These are phyloP conservation scores for Cladophialophora carrionii DNA, from an alignment of 2,329 filamentous ascomycete species.

Conservation along the genomic window DNA sequence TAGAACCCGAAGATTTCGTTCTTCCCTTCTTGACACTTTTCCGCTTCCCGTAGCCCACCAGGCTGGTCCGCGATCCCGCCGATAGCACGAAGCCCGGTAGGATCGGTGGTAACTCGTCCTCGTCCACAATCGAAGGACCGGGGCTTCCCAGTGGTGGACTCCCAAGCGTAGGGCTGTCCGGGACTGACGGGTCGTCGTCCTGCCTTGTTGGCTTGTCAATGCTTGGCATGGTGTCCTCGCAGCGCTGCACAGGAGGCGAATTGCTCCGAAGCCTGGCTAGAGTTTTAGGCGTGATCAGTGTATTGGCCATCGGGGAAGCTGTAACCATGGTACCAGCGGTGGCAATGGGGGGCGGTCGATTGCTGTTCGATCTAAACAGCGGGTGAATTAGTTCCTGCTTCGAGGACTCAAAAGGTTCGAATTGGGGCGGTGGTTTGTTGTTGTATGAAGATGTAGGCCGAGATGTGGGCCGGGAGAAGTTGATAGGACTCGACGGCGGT, in stretches of 20 bases:
- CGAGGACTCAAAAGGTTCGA: slow-evolving; percentile 18
- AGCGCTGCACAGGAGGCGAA: slow-evolving; percentile 26
- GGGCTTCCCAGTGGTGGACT: slow-evolving; percentile 34
- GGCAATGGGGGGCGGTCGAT: slow-evolving; percentile 56
- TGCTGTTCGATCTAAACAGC: slow-evolving; percentile 59
- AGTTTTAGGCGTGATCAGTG: slow-evolving; percentile 52
- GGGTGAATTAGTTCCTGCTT: slow-evolving; percentile 62
- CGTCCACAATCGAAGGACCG: slow-evolving; percentile 38
- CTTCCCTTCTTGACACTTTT: slow-evolving; percentile 35
- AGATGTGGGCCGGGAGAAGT: slow-evolving; percentile 40
- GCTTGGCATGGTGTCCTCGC: slow-evolving; percentile 38
- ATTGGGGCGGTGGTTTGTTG: slow-evolving; percentile 19
- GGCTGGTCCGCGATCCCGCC: slow-evolving; percentile 46
- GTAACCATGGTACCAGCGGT: slow-evolving; percentile 59
- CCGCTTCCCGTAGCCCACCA: slow-evolving; percentile 39
- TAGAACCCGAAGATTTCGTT: slow-evolving; percentile 22
- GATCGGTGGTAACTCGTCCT: slow-evolving; percentile 35
- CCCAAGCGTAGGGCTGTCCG: slow-evolving; percentile 27
- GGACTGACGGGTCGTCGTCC: slow-evolving; percentile 29
- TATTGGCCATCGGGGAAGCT: slow-evolving; percentile 59
- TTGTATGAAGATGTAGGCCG: slow-evolving; percentile 17
- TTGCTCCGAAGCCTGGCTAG: slow-evolving; percentile 43
- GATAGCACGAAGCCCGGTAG: slow-evolving; percentile 51
- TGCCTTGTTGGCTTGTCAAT: slow-evolving; percentile 34
- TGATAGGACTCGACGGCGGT: slow-evolving; percentile 38